Evolutionary conservation across 768 basidiomycete species (phyloP).

Genomic region (Pulveroboletus frians): DNA sequence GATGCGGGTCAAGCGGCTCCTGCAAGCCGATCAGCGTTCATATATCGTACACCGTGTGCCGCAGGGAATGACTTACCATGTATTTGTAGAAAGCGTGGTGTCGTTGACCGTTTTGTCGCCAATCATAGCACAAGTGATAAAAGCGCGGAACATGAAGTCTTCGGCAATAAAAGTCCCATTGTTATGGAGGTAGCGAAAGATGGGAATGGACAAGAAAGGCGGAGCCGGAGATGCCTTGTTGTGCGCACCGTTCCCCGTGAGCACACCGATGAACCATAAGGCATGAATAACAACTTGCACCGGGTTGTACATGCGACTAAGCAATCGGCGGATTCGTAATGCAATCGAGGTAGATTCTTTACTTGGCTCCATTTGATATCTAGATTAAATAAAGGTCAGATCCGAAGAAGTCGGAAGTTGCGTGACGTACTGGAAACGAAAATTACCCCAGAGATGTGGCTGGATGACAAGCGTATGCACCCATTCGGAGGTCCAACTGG

Average conservation of each 20-base stretch:
- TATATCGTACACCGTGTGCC: not conserved
- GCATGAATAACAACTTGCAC: constrained; percentile 26
- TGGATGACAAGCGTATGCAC: constrained; percentile 21
- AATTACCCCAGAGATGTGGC: constrained; percentile 14
- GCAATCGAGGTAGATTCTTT: constrained; percentile 8
- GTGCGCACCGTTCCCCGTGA: constrained; percentile 14
- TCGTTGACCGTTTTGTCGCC: constrained; percentile 34
- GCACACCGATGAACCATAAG: constrained; percentile 31
- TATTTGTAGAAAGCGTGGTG: constrained; percentile 24
- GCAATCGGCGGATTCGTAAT: constrained; percentile 18
- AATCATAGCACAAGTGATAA: constrained; percentile 33
- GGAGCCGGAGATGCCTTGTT: constrained; percentile 9
- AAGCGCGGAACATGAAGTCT: constrained; percentile 34
- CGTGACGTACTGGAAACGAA: constrained; percentile 21
- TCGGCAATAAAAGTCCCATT: constrained; percentile 26
- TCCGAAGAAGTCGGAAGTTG: not conserved
- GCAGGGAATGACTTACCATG: constrained; percentile 22
- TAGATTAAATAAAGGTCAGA: constrained; percentile 6
- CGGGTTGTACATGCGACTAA: constrained; percentile 24
- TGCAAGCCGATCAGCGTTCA: constrained; percentile 10
- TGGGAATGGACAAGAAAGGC: constrained; percentile 26
- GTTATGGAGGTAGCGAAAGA: constrained; percentile 28
- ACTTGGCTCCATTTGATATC: constrained; percentile 13
- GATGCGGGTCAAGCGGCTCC: constrained; percentile 20
- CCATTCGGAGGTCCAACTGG: constrained; percentile 26